Evolutionary conservation across 228 moss, liverwort and hornwort species (phyloP).

Genomic region (Sphagnum magellanicum): DNA sequence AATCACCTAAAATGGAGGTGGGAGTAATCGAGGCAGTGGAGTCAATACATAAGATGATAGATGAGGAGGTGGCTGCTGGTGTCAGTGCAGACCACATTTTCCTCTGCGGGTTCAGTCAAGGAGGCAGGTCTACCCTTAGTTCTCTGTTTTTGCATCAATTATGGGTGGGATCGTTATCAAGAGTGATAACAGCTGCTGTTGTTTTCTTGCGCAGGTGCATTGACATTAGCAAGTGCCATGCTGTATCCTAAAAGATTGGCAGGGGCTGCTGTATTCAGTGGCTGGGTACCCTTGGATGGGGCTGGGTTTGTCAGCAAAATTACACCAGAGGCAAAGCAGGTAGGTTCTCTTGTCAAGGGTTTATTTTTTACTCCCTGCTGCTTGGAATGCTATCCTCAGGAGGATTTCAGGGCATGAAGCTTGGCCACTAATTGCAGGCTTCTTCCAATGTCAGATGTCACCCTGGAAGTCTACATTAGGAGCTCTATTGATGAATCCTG

Average conservation of each 20-base stretch:
- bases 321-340: conserved; percentile 70
- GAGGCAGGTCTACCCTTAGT: conserved; percentile 30
- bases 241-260: conserved; percentile 77
- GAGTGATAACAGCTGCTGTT: not conserved
- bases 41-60: conserved; percentile 78
- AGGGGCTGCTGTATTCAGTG: conserved; percentile 86
- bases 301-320: conserved; percentile 65
- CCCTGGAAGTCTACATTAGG: not conserved
- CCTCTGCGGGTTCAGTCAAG: conserved; percentile 93
- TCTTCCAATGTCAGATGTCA: not conserved
- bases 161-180: no score
- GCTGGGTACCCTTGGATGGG: conserved; percentile 79
- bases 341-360: conserved; percentile 7
- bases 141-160: not conserved
- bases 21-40: conserved; percentile 67
- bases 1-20: conserved; percentile 71
- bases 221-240: conserved; percentile 87
- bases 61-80: conserved; percentile 78
- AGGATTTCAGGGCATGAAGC: not conserved
- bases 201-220: conserved; percentile 40
- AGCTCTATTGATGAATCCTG: no score
- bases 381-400: not conserved
- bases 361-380: not conserved
- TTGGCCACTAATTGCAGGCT: not conserved
- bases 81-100: conserved; percentile 65